Conservation (phyloP, 257 asterid genomes). For the Coffea canephora region DNA sequence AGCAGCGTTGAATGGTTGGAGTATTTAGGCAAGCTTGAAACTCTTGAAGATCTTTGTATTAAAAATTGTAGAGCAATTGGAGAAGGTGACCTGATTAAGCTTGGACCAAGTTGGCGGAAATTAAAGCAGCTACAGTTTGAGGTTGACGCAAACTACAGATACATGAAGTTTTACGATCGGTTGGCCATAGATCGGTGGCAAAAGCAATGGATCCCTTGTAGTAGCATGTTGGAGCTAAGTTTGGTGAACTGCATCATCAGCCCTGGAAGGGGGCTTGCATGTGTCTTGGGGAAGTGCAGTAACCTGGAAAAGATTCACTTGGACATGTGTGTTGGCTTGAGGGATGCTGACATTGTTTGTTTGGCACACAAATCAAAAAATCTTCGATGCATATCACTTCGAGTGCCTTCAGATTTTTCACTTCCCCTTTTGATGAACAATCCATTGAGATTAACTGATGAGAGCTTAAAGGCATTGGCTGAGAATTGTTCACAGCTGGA, state of each 20-base stretch:
- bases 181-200: conserved; percentile 65
- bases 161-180: conserved; percentile 66
- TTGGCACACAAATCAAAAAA: conserved; percentile 63
- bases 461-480: conserved; percentile 61
- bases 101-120: conserved; percentile 59
- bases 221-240: conserved; percentile 62
- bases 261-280: conserved; percentile 86
- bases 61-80: conserved; percentile 78
- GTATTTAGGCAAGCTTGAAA: conserved; percentile 69
- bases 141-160: conserved; percentile 71
- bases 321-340: conserved; percentile 78
- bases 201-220: conserved; percentile 64
- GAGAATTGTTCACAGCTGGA: conserved; percentile 53
- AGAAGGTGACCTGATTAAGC: conserved; percentile 75
- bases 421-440: conserved; percentile 56
- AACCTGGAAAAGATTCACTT: conserved; percentile 63
- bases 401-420: conserved; percentile 65
- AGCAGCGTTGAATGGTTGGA: conserved; percentile 74
- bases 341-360: conserved; percentile 64
- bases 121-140: conserved; percentile 68
- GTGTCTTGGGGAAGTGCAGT: conserved; percentile 64
- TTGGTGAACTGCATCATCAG: conserved; percentile 70
- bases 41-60: conserved; percentile 71
- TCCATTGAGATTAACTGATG: conserved; percentile 63
- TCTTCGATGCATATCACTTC: conserved; percentile 65